Percentiles rank a stretch among this genome's conserved stretches.
Conservation (phyloP, 2,329 filamentous ascomycete species). For the Sporothrix variecibatus region DNA sequence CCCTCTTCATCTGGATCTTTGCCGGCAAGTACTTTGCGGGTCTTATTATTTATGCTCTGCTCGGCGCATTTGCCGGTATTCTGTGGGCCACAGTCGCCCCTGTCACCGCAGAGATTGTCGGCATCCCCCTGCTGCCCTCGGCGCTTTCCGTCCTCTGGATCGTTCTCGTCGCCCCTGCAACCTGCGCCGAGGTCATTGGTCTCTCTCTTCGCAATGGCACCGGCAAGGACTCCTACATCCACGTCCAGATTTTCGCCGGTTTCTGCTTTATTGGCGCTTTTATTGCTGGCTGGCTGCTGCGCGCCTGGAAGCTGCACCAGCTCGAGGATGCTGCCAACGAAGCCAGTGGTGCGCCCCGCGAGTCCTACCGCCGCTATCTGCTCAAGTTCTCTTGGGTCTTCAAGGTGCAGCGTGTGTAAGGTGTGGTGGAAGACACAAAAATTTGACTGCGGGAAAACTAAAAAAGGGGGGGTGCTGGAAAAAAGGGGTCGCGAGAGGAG, state of each 20-base stretch:
- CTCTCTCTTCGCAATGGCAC: conserved; percentile 52
- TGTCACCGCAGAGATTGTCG: conserved; percentile 73
- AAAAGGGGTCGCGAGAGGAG: neutral
- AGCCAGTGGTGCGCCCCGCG: neutral
- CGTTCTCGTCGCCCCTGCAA: conserved; percentile 68
- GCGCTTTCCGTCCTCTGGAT: conserved; percentile 72
- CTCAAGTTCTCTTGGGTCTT: conserved; percentile 31
- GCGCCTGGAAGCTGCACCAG: conserved; percentile 48
- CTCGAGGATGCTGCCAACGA: conserved; percentile 35
- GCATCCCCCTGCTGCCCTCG: conserved; percentile 67
- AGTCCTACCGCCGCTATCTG: conserved; percentile 26
- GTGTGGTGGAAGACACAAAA: neutral
- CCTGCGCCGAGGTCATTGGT: conserved; percentile 67
- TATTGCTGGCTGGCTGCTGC: conserved; percentile 47
- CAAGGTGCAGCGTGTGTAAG: conserved; percentile 23
- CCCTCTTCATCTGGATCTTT: conserved; percentile 72
- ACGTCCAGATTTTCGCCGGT: conserved; percentile 60
- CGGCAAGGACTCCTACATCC: conserved; percentile 50
- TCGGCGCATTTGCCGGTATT: conserved; percentile 69
- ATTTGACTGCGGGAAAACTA: neutral
- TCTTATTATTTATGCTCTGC: conserved; percentile 68
- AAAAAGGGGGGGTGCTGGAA: neutral
- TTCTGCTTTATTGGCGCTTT: conserved; percentile 61
- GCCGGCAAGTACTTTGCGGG: conserved; percentile 65
- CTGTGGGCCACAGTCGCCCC: conserved; percentile 71